Percentiles rank a stretch among this genome's conserved stretches.
Evolutionary conservation across 2,329 filamentous ascomycete species (phyloP).

Genomic region (Chaetothyriales sp.): DNA sequence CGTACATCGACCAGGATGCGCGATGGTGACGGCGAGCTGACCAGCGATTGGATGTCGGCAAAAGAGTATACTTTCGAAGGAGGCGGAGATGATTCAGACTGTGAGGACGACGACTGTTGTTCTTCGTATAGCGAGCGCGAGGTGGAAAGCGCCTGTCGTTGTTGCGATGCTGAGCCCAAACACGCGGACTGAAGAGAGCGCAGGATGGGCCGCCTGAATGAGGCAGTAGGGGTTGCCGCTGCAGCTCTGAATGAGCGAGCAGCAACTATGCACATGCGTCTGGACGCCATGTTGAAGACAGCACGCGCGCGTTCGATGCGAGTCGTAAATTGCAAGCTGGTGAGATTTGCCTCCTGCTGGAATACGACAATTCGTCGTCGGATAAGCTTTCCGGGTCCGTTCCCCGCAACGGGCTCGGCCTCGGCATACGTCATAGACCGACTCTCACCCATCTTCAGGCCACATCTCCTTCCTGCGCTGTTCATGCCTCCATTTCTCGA

Average conservation of each 20-base stretch:
- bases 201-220: background rate
- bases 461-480: slow-evolving; percentile 4
- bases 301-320: background rate
- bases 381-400: background rate
- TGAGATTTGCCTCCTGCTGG: background rate
- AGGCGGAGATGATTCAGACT: slow-evolving; percentile 2
- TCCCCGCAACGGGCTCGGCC: background rate
- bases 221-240: background rate
- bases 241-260: background rate
- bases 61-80: slow-evolving; percentile 13
- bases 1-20: slow-evolving; percentile 29
- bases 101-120: background rate
- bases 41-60: slow-evolving; percentile 12
- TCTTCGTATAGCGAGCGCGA: background rate
- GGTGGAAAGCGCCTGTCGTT: background rate
- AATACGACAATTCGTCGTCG: background rate
- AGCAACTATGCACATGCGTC: background rate
- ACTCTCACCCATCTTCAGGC: background rate
- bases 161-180: background rate
- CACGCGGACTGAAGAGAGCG: background rate
- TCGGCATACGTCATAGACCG: background rate
- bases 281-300: background rate
- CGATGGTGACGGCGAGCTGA: slow-evolving; percentile 7
- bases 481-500: slow-evolving; percentile 26
- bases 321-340: background rate